phyloP scores from a whole-genome alignment of 2,329 filamentous ascomycete species.

The Arthrinium puccinioides region DNA sequence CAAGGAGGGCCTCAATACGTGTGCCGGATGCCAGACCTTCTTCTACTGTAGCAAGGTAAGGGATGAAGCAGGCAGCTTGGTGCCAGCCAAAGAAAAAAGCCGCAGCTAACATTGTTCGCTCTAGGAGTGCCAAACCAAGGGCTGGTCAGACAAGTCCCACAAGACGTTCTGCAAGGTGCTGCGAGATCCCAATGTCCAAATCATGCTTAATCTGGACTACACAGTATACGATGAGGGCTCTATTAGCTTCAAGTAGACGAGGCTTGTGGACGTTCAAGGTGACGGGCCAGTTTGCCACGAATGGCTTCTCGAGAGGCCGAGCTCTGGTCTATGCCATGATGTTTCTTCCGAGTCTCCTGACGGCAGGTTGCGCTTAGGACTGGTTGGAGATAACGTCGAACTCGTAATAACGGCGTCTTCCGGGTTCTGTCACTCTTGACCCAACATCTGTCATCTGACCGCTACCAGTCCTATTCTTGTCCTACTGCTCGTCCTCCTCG shows the following conservation, averaged over 20 bases:
- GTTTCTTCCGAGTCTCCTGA: no score
- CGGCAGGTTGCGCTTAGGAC: no score
- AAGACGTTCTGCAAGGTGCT: conserved; percentile 15
- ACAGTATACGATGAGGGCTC: not conserved
- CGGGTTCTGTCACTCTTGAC: no score
- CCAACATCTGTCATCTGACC: no score
- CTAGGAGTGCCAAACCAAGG: conserved; percentile 13
- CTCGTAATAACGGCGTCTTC: no score
- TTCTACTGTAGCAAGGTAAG: conserved; percentile 12
- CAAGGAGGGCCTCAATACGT: conserved; percentile 6
- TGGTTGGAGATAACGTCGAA: no score
- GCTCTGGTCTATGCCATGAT: no score
- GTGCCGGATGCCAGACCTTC: conserved; percentile 9
- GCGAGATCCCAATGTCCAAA: conserved; percentile 9
- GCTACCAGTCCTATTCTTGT: no score
- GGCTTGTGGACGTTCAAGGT: not conserved
- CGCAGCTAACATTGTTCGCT: not conserved
- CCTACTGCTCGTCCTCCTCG: no score
- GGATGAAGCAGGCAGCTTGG: not conserved
- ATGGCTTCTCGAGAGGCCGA: no score
- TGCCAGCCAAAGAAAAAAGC: not conserved
- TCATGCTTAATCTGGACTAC: conserved; percentile 12
- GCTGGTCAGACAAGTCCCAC: conserved; percentile 13
- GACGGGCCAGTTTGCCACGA: no score
- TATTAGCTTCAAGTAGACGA: not conserved